Base-by-base conservation (phyloP, 2,329 filamentous ascomycete species). In the Colletotrichum sidae region DNA sequence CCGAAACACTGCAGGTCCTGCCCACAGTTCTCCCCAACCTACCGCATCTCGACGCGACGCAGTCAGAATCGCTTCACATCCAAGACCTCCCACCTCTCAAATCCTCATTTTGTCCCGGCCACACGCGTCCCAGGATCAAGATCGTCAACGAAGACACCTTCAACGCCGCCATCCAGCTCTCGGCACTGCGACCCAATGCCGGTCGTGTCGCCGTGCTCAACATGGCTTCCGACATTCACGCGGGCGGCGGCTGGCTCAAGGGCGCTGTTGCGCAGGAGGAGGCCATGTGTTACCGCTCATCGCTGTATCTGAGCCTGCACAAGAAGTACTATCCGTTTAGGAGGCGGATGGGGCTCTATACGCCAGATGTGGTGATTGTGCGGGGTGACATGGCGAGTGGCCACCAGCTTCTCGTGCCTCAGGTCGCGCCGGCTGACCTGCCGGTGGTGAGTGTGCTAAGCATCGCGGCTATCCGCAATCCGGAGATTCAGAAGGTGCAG, bases 181-280 rank as follows among this genome's bases (percentile, higher is more conserved):
- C 71, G 3, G 58, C 67, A 15, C 70, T 77, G 34, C 64, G 59
- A 1, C 65, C 70, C 1, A 51, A 69, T 4, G 70, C 69, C 49
- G 75, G 74, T 5, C 74, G 76, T 8, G 82, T 90, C n/a, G 85
- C 83, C 38, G 82, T 91, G 33, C 78, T 92, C 64, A 92, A 92
- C 71, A 87, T 91, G 78, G 89, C 89, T 13, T 90, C 86, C 55
- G 81, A 85, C 51, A 70, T 74, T 4, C 74, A 71, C 12, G 82
- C 86, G 0, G 90, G 89, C n/a, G 90, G 90, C 17, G 88, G 88
- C 15, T 92, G 88, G 83, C 72, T 83, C 5, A 81, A 81, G 42
- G 90, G 90, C 41, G 81, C 87, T 59, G 75, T 85, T 37, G 89
- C 90, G 0, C 90, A 92, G 74, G 90, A 92, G 76, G 90, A 92